phyloP scores from a whole-genome alignment of 352 stramenopile species.

The Pythium aquatile region DNA sequence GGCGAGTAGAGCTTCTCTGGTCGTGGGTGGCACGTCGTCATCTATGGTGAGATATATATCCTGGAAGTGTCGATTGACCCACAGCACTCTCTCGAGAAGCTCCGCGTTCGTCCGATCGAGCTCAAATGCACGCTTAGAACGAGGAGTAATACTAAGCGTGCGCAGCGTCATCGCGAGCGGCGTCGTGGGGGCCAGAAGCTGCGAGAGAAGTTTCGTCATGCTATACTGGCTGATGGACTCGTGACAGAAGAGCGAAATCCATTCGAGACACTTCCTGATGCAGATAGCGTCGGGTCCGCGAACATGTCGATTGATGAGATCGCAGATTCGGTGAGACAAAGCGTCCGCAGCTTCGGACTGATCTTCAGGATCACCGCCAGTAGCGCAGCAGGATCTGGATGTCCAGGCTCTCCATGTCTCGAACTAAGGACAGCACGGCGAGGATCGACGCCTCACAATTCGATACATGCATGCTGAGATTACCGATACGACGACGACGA shows the following conservation, averaged over 20 bases:
- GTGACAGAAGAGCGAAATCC: not conserved
- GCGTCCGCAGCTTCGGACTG: not conserved
- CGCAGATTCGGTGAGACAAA: not conserved
- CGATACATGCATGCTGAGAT: not conserved
- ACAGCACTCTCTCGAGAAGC: not conserved
- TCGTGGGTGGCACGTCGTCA: not conserved
- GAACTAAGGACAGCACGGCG: not conserved
- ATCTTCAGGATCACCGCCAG: not conserved
- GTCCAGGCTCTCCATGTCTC: not conserved
- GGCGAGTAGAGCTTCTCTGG: not conserved
- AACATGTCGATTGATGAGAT: not conserved
- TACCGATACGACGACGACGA: not conserved
- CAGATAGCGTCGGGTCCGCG: not conserved
- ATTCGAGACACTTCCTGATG: not conserved
- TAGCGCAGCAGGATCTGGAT: too few relatives aligned
- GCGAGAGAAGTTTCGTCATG: not conserved
- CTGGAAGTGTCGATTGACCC: not conserved
- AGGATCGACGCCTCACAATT: not conserved
- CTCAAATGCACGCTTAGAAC: too few relatives aligned
- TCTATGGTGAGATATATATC: not conserved
- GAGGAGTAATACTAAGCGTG: not conserved
- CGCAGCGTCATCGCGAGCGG: not conserved
- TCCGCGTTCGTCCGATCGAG: not conserved
- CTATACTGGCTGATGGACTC: not conserved
- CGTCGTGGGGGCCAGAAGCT: not conserved